Percentiles rank a stretch among this genome's conserved stretches.
phyloP scores from a whole-genome alignment of 345 rosid species.

The Pseudoturritis turrita region DNA sequence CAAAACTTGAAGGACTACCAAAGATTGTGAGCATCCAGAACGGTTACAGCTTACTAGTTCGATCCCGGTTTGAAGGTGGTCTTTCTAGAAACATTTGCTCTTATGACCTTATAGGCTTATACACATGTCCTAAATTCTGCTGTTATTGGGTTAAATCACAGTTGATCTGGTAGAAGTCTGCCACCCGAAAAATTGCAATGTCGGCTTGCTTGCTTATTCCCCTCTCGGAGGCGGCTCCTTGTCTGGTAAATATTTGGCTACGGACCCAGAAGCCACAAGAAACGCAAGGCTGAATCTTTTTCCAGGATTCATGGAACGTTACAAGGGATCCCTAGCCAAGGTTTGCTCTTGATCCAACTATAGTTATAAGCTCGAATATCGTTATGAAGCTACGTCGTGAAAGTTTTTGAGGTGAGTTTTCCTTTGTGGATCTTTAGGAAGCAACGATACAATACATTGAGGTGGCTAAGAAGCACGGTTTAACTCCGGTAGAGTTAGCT shows the following conservation, averaged over 20 bases:
- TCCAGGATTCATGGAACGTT: constrained; percentile 92
- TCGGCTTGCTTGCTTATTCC: constrained; percentile 83
- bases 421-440: constrained; percentile 49
- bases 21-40: constrained; percentile 94
- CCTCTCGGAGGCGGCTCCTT: constrained; percentile 76
- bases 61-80: constrained; percentile 62
- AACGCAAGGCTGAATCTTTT: constrained; percentile 75
- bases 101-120: neutral
- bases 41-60: constrained; percentile 68
- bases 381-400: neutral
- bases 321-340: constrained; percentile 58
- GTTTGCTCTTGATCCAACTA: constrained; percentile 34
- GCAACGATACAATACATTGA: constrained; percentile 63
- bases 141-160: constrained; percentile 30
- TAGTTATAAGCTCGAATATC: too few relatives aligned
- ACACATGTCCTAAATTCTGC: neutral
- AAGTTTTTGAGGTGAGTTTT: neutral
- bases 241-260: constrained; percentile 68
- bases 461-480: constrained; percentile 64
- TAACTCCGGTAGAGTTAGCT: constrained; percentile 71
- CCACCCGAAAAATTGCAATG: constrained; percentile 76
- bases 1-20: constrained; percentile 75
- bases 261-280: constrained; percentile 56
- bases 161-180: constrained; percentile 93
- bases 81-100: neutral